Conservation (phyloP, 768 basidiomycete species). For the Saitozyma podzolica region DNA sequence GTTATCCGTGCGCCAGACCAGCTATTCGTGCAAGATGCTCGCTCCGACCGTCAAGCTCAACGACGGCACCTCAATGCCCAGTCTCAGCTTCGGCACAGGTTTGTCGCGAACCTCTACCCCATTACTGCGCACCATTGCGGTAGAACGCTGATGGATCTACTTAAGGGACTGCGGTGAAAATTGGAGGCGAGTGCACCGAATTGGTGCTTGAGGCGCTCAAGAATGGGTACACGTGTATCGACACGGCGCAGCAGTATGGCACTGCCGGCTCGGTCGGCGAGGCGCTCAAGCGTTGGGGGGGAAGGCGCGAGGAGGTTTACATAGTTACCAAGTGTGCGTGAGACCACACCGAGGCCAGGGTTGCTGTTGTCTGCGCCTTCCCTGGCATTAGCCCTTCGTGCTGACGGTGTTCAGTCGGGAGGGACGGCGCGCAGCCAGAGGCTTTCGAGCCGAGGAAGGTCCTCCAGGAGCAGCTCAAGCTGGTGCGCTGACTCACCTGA, state of each 20-base stretch:
- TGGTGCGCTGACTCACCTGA: constrained; percentile 52
- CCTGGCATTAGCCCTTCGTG: background rate
- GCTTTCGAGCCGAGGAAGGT: constrained; percentile 56
- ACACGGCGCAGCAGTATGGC: constrained; percentile 48
- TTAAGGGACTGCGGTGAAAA: background rate
- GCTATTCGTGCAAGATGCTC: background rate
- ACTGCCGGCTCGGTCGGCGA: constrained; percentile 49
- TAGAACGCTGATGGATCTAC: too few relatives aligned
- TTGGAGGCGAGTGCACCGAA: constrained; percentile 15
- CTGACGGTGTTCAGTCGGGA: constrained; percentile 3
- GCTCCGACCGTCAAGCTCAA: constrained; percentile 28
- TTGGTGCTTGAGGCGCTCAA: constrained; percentile 30
- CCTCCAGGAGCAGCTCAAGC: constrained; percentile 61
- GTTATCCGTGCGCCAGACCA: too few relatives aligned
- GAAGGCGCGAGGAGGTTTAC: constrained; percentile 55
- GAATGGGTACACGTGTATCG: constrained; percentile 45
- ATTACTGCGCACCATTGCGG: too few relatives aligned
- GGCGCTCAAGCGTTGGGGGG: constrained; percentile 41
- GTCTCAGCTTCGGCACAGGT: constrained; percentile 35
- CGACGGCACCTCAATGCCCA: constrained; percentile 32
- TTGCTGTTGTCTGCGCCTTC: background rate
- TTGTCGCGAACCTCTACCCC: constrained; percentile 2
- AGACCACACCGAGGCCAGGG: background rate
- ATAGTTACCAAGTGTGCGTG: constrained; percentile 56
- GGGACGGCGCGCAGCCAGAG: background rate